Base-by-base conservation (phyloP, 345 rosid genomes). In the Chamaenerion angustifolium region DNA sequence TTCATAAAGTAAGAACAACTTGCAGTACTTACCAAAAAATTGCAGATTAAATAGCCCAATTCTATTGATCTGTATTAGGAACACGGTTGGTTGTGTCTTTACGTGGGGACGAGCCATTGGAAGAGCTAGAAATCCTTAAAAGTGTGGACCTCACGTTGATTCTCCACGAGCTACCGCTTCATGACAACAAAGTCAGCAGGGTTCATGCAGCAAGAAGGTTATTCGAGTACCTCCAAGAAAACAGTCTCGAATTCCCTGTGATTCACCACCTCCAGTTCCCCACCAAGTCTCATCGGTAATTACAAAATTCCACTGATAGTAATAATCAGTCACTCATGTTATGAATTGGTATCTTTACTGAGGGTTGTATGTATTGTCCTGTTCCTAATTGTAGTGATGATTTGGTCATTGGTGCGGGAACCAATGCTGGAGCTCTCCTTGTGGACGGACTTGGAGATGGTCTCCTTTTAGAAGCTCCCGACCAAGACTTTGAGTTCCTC, bases 391-490 rank as follows among this genome's bases (percentile, higher is more conserved):
- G 68, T 71, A 87, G 96, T 74, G 98, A 92, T 56, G 96, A 87
- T 60, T 67, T 92, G 66, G 98, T 92, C 62, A 92, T 87, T 61
- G 70, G 73, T 16, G 95, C 98, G 4, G 98, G 98, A 51, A 49
- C 88, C 41, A 78, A 82, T 45, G 88, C 81, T 0, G 95, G 98
- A 56, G 89, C 77, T 21, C 93, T 92, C 62, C 69, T 92, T 44
- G 98, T 92, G 0, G 98, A 92, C 70, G 98, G 98, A 49, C 93
- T 92, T 7, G 98, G 96, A 19, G 98, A 92, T 64, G 98, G 98
- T 54, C 13, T 92, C 64, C 65, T 92, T 56, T 45, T 92, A 5
- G 98, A 92, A 77, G 89, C 96, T 56, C 76, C 65, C 2, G 95
- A 70, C 54, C 89, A 92, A 65, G 98, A 87, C 64, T 76, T 82